Percentiles rank a stretch among this genome's conserved stretches.
These are phyloP conservation scores for Chaetomiaceae sp. DNA, from an alignment of 2,329 filamentous ascomycete species.

Conservation along the genomic window DNA sequence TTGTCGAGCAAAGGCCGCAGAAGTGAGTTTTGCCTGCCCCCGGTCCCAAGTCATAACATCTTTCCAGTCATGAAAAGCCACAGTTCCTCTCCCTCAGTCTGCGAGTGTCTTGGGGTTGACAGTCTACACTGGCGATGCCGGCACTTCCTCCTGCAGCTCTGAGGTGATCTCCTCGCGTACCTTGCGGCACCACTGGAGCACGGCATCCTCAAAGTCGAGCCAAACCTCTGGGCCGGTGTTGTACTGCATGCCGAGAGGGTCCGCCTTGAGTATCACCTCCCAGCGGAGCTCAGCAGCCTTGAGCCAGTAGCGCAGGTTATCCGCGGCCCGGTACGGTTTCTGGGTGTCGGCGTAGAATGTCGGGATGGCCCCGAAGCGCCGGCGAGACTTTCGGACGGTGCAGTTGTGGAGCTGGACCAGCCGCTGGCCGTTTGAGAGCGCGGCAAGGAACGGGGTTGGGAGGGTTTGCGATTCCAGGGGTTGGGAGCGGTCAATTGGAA, in stretches of 20 bases:
- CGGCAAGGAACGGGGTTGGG: constrained; percentile 68
- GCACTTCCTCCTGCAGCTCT: constrained; percentile 44
- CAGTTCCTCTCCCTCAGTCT: not conserved
- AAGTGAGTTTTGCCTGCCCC: not conserved
- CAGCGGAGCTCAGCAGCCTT: constrained; percentile 94
- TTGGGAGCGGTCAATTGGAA: constrained; percentile 43
- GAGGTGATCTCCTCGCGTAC: constrained; percentile 78
- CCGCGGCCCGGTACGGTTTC: constrained; percentile 89
- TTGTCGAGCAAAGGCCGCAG: not conserved
- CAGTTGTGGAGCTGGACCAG: constrained; percentile 88
- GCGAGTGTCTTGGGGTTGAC: too few relatives aligned
- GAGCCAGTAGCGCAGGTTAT: constrained; percentile 92
- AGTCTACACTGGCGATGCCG: not conserved
- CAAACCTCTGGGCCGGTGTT: constrained; percentile 65
- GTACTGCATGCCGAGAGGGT: constrained; percentile 82
- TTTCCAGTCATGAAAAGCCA: constrained; percentile 20
- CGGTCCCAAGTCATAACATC: constrained; percentile 19
- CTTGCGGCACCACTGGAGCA: constrained; percentile 76
- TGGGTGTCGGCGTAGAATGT: constrained; percentile 86
- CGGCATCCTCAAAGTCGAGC: constrained; percentile 75
- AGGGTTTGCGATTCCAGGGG: constrained; percentile 34
- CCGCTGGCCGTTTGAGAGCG: constrained; percentile 72
- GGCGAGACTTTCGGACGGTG: constrained; percentile 75
- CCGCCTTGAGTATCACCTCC: constrained; percentile 77
- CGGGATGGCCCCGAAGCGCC: constrained; percentile 85